These are phyloP conservation scores for Truncatella angustata DNA, from an alignment of 2,329 filamentous ascomycete species.

Conservation along the genomic window DNA sequence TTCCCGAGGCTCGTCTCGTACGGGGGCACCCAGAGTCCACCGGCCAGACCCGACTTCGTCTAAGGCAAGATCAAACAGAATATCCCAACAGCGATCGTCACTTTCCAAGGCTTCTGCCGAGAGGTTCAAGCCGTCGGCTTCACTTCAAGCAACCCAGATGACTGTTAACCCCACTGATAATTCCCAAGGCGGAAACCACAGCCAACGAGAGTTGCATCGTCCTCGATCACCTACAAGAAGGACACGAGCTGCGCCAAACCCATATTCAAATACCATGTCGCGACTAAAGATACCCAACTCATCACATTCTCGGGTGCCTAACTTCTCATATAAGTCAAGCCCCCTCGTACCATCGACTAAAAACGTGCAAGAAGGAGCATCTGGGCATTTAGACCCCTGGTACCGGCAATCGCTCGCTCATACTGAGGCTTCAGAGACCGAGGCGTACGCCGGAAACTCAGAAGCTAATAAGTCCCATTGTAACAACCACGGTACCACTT, in stretches of 20 bases:
- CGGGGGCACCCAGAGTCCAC: neutral
- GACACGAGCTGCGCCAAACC: too few species aligned
- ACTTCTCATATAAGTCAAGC: neutral
- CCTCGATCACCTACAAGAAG: too few species aligned
- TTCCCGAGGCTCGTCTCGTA: slow-evolving; percentile 8
- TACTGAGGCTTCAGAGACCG: neutral
- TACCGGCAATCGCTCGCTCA: neutral
- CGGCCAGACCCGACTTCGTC: neutral
- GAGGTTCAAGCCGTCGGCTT: neutral
- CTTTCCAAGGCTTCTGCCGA: neutral
- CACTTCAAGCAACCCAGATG: neutral
- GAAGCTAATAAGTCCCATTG: too few species aligned
- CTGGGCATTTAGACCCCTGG: neutral
- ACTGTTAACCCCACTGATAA: neutral
- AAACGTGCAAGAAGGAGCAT: too few species aligned
- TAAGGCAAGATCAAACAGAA: neutral
- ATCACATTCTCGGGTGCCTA: neutral
- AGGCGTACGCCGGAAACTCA: neutral
- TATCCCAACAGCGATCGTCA: neutral
- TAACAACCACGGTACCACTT: too few species aligned
- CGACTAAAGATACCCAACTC: neutral
- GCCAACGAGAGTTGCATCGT: too few species aligned
- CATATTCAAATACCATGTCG: neutral
- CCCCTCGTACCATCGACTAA: neutral
- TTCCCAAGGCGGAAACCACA: too few species aligned